Conservation (phyloP, 2,329 filamentous ascomycete genomes). For the Arthrobotrys megalospora region DNA sequence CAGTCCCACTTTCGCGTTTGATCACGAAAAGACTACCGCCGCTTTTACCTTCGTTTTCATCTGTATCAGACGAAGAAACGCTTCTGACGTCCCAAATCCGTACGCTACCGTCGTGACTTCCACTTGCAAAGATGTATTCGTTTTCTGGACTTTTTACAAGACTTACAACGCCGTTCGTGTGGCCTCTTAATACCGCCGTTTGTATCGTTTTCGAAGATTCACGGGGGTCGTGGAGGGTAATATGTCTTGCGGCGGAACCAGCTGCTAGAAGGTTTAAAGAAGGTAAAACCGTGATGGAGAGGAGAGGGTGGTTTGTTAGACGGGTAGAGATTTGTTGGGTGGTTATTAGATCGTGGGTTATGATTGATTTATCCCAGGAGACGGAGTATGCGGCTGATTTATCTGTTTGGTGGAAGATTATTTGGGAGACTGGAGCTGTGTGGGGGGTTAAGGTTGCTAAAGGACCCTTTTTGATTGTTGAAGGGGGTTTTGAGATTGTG, state of each 20-base stretch:
- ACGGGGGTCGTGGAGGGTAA: slow-evolving; percentile 93
- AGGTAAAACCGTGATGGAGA: slow-evolving; percentile 82
- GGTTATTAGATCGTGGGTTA: slow-evolving; percentile 92
- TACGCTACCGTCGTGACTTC: slow-evolving; percentile 92
- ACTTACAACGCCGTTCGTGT: slow-evolving; percentile 71
- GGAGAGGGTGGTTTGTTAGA: slow-evolving; percentile 85
- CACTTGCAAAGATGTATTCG: slow-evolving; percentile 86
- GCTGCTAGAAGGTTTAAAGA: slow-evolving; percentile 74
- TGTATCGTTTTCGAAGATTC: slow-evolving; percentile 78
- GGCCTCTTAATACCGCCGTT: slow-evolving; percentile 70
- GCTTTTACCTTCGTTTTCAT: slow-evolving; percentile 72
- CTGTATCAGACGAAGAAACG: slow-evolving; percentile 69
- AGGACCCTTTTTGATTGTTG: slow-evolving; percentile 80
- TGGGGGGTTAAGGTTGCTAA: slow-evolving; percentile 81
- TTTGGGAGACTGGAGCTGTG: slow-evolving; percentile 81
- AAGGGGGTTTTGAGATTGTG: slow-evolving; percentile 76
- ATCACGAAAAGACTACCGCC: slow-evolving; percentile 82
- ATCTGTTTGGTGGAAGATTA: slow-evolving; percentile 89
- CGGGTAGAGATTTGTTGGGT: slow-evolving; percentile 83
- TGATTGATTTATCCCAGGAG: slow-evolving; percentile 90
- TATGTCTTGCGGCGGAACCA: slow-evolving; percentile 76
- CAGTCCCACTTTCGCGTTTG: slow-evolving; percentile 71
- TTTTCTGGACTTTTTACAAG: slow-evolving; percentile 76
- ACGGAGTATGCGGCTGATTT: slow-evolving; percentile 90
- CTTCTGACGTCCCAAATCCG: slow-evolving; percentile 91